A percentile compares a stretch with the other conserved stretches of the same genome.
Evolutionary conservation across 805 yeast species (phyloP).

Genomic region (Candida nitratophila): DNA sequence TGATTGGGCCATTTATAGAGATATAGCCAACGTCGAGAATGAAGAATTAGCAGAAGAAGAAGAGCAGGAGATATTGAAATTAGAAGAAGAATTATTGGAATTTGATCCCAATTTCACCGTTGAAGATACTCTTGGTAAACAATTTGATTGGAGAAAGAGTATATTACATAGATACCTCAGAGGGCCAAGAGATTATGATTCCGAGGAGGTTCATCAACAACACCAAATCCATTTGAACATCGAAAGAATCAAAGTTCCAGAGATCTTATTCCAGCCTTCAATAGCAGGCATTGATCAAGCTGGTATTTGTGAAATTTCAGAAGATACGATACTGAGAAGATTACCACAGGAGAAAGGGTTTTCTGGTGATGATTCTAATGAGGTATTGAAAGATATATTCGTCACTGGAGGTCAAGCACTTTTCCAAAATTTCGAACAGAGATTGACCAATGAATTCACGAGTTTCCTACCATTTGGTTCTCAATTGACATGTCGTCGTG

Average conservation of each 20-base stretch:
- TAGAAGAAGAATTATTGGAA: slow-evolving; percentile 74
- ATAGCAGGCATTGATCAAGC: slow-evolving; percentile 96
- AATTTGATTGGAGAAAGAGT: slow-evolving; percentile 79
- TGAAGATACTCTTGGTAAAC: slow-evolving; percentile 78
- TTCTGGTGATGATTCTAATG: slow-evolving; percentile 43
- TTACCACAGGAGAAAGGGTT: slow-evolving; percentile 45
- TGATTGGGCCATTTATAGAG: slow-evolving; percentile 90
- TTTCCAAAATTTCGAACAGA: slow-evolving; percentile 55
- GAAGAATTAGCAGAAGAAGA: slow-evolving; percentile 79
- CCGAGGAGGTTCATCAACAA: slow-evolving; percentile 75
- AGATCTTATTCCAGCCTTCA: slow-evolving; percentile 83
- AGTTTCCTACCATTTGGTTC: slow-evolving; percentile 64
- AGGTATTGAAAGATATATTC: slow-evolving; percentile 58
- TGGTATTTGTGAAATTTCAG: slow-evolving; percentile 75
- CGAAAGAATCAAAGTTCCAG: slow-evolving; percentile 90
- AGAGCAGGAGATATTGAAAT: slow-evolving; percentile 44
- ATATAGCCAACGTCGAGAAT: slow-evolving; percentile 67
- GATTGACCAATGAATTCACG: slow-evolving; percentile 66
- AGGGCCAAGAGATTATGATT: slow-evolving; percentile 83
- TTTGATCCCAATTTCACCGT: slow-evolving; percentile 80
- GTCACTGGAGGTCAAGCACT: slow-evolving; percentile 81
- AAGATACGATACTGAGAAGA: slow-evolving; percentile 56
- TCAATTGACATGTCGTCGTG: slow-evolving; percentile 51
- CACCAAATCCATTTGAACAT: slow-evolving; percentile 88
- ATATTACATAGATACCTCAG: slow-evolving; percentile 75